A percentile compares a stretch with the other conserved stretches of the same genome.
Conservation (phyloP, 2,329 filamentous ascomycete genomes). For the Alternaria metachromatica region DNA sequence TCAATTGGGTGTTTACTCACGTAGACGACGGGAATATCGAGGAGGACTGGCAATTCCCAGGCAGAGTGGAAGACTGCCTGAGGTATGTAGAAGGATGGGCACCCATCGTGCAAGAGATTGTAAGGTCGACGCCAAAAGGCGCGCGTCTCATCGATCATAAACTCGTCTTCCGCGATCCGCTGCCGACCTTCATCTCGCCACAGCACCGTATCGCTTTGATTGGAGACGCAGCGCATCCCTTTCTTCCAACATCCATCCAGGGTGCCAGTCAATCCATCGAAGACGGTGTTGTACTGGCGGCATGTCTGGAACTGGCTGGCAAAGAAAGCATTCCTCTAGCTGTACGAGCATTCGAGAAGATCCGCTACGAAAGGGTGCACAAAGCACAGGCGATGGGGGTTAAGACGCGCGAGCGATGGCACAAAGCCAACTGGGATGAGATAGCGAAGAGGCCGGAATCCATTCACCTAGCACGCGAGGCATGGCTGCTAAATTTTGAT, state of each 20-base stretch:
- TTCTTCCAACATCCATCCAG: constrained; percentile 61
- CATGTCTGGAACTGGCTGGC: constrained; percentile 34
- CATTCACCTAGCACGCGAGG: constrained; percentile 38
- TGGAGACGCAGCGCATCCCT: constrained; percentile 62
- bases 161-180: constrained; percentile 60
- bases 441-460: constrained; percentile 34
- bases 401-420: constrained; percentile 40
- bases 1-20: constrained; percentile 48
- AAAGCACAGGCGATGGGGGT: constrained; percentile 38
- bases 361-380: constrained; percentile 40
- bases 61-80: constrained; percentile 39
- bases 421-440: constrained; percentile 40
- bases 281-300: constrained; percentile 48
- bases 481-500: constrained; percentile 42
- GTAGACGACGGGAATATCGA: constrained; percentile 49
- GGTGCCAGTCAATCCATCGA: constrained; percentile 63
- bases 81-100: constrained; percentile 42
- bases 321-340: constrained; percentile 33
- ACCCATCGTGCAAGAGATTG: constrained; percentile 39
- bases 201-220: constrained; percentile 58
- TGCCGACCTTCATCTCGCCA: constrained; percentile 59
- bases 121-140: constrained; percentile 41
- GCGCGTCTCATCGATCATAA: constrained; percentile 59
- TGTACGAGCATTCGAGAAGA: constrained; percentile 40
- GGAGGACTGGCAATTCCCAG: constrained; percentile 44